These are phyloP conservation scores for Penicillium sp. DNA, from an alignment of 2,329 filamentous ascomycete species.

Conservation along the genomic window DNA sequence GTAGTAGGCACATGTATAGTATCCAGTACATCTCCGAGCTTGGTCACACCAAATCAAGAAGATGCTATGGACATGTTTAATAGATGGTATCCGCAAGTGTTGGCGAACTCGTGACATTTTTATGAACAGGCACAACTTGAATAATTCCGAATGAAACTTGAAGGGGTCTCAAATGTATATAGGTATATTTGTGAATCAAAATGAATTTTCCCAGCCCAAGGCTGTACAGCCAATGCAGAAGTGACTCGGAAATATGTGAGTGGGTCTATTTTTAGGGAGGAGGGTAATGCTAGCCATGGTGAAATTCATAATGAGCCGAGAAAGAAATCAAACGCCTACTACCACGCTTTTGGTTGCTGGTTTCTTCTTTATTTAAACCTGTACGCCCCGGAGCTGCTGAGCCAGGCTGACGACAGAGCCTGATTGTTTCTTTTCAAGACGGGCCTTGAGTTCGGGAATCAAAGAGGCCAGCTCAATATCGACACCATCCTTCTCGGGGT, in stretches of 20 bases:
- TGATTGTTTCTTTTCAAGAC: slow-evolving; percentile 28
- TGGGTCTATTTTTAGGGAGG: neutral
- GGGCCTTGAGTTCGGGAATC: slow-evolving; percentile 29
- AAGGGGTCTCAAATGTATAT: no score
- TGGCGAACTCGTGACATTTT: no score
- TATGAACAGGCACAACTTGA: no score
- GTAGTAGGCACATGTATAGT: no score
- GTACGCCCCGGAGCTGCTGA: slow-evolving; percentile 28
- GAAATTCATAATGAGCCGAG: neutral
- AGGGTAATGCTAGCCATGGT: slow-evolving; percentile 1
- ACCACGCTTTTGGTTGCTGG: slow-evolving; percentile 22
- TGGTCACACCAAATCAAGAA: no score
- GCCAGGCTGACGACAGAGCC: slow-evolving; percentile 22
- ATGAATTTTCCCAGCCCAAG: no score
- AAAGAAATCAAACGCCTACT: slow-evolving; percentile 19
- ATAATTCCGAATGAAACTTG: no score
- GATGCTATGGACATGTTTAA: no score
- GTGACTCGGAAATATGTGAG: neutral
- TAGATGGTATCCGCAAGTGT: no score
- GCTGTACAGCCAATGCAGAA: slow-evolving; percentile 7
- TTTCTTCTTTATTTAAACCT: slow-evolving; percentile 19
- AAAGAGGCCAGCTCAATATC: slow-evolving; percentile 62
- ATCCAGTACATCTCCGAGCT: no score
- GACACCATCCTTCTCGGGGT: slow-evolving; percentile 89
- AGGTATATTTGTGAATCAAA: no score